These are phyloP conservation scores for Leishmania gerbilli DNA, from an alignment of 208 protist genomes.

Conservation along the genomic window DNA sequence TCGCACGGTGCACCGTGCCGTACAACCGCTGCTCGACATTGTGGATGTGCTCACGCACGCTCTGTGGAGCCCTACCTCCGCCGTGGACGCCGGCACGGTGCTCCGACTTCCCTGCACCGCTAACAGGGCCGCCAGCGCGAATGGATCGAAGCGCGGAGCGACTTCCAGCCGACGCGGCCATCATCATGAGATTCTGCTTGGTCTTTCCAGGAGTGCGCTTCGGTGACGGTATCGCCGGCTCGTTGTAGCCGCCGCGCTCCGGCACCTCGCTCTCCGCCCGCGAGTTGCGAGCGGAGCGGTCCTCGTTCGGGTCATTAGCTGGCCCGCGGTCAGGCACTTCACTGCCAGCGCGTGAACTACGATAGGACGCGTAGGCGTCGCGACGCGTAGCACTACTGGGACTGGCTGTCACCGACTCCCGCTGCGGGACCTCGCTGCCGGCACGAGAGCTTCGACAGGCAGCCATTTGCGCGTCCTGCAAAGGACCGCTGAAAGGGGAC, in stretches of 20 bases:
- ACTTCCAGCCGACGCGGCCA: constrained; percentile 6
- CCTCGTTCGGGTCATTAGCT: constrained; percentile 15
- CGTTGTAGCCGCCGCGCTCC: constrained; percentile 23
- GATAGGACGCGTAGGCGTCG: constrained; percentile 18
- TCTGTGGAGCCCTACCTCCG: neutral
- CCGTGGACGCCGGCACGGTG: constrained; percentile 4
- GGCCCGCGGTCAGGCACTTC: constrained; percentile 45
- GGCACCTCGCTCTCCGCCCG: constrained; percentile 47
- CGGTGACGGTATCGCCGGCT: constrained; percentile 19
- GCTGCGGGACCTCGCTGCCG: constrained; percentile 53
- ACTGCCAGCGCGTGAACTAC: constrained; percentile 46
- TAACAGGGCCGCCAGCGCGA: constrained; percentile 4
- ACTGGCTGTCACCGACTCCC: constrained; percentile 19
- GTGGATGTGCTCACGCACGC: constrained; percentile 35
- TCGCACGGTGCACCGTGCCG: constrained; percentile 46
- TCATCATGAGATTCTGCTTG: constrained; percentile 18
- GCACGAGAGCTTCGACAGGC: constrained; percentile 48
- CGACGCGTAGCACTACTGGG: constrained; percentile 14
- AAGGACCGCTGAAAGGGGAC: constrained; percentile 14
- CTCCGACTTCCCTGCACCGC: neutral
- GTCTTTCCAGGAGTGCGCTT: constrained; percentile 26
- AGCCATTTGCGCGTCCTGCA: constrained; percentile 34
- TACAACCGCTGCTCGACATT: constrained; percentile 48
- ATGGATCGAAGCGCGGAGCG: constrained; percentile 5
- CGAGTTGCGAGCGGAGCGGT: constrained; percentile 40